Evolutionary conservation across 2,329 filamentous ascomycete species (phyloP), one percentile per base, ranked within the genome.

Genomic region (Calonectria montana): DNA sequence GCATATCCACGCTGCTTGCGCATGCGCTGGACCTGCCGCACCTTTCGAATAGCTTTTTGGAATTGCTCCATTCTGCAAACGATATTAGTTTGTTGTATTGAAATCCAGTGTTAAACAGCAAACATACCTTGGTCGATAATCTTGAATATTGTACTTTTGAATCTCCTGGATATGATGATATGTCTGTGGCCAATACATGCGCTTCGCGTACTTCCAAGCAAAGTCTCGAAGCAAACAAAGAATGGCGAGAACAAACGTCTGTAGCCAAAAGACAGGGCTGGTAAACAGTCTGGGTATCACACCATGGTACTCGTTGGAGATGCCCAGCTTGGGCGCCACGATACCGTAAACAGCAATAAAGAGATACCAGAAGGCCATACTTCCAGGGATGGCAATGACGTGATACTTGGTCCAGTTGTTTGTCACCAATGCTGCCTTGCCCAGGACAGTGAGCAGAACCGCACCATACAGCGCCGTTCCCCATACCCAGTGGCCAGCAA

Each of bases 81-180:
- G 13, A 23, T 45, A 69, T 80, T 31, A 81, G 62, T 64, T 31
- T 1, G 13, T 16, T 15, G 45, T 10, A 4, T 29, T 27, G 2
- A 6, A 16, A 35, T 59, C 18, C 45, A 67, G 43, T 25, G 18
- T 61, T 16, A 16, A 53, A 15, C 12, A 21, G 41, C 57, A 21
- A 63, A 87, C 89, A 77, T 90, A 96, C 94, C 97, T 92, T 73
- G 97, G 97, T 81, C 97, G 90, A 85, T 99, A 99, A 86, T 99
- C 97, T 86, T 99, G 97, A 72, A 99, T 98, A 80, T 99, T 99
- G 87, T 98, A 99, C 86, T 99, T 99, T 84, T 99, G 97, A 78
- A 99, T 99, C 86, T 99, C 97, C 84, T 99, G 97, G 75, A 99
- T 97, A 83, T 99, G 97, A 79, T 99, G 97, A 81, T 99, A 99